These are phyloP conservation scores for Mortierella sp. DNA, from an alignment of 371 early-diverging fungal genomes.

Conservation along the genomic window DNA sequence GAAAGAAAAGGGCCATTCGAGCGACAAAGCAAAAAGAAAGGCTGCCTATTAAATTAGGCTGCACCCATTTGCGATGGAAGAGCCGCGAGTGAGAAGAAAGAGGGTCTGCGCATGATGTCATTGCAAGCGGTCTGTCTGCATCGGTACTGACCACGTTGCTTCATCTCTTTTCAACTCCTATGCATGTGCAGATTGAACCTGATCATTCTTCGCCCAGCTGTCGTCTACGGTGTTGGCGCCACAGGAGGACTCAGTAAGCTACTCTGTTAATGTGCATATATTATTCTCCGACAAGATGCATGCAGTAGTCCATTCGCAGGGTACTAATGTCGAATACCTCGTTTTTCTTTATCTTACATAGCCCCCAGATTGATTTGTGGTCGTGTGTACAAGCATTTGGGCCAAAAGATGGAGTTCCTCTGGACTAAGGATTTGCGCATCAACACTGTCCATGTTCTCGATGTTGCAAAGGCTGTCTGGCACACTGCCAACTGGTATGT, in stretches of 20 bases:
- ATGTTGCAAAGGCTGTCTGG: constrained; percentile 87
- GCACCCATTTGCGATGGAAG: background rate
- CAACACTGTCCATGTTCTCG: constrained; percentile 93
- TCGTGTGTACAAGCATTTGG: constrained; percentile 84
- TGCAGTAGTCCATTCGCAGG: too few species aligned
- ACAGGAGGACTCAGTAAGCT: constrained; percentile 80
- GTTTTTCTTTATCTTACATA: constrained; percentile 28
- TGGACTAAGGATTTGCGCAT: constrained; percentile 93
- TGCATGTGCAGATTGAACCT: constrained; percentile 71
- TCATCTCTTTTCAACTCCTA: background rate
- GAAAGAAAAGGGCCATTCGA: background rate
- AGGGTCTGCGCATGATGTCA: constrained; percentile 21
- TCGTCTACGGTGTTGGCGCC: constrained; percentile 91
- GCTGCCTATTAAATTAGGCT: background rate
- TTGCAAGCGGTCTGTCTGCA: background rate
- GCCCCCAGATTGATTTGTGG: constrained; percentile 94
- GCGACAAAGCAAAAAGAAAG: background rate
- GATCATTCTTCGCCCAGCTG: constrained; percentile 87
- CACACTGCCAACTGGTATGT: constrained; percentile 72
- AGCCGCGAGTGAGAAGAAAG: background rate
- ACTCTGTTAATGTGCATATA: background rate
- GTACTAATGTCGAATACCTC: background rate
- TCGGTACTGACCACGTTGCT: background rate
- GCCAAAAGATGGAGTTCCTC: constrained; percentile 91
- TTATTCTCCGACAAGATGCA: background rate